Evolutionary conservation across 352 stramenopile species (phyloP).

Genomic region (Pythium aquatile): DNA sequence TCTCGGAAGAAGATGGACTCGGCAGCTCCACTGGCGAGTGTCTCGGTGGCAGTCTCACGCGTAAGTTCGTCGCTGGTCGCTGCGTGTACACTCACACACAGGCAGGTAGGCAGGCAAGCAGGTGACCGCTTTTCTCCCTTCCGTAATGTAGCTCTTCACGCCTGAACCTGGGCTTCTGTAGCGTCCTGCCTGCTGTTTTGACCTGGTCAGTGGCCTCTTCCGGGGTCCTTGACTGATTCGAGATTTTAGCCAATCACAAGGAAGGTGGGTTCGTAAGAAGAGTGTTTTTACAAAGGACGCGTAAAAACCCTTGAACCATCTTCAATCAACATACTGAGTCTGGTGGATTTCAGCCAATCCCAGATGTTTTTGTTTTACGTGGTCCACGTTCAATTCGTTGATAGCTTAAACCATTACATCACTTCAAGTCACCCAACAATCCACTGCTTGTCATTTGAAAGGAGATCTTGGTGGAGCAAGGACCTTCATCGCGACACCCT

Average conservation of each 20-base stretch:
- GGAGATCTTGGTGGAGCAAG: too few relatives aligned
- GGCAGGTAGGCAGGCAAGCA: not conserved
- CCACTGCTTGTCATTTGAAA: too few relatives aligned
- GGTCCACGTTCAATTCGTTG: not conserved
- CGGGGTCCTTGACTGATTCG: not conserved
- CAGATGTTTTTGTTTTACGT: not conserved
- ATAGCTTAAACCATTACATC: not conserved
- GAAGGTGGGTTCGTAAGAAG: not conserved
- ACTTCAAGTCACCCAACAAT: conserved; percentile 2
- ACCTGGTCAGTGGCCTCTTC: not conserved
- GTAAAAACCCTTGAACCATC: not conserved
- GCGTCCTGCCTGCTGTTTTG: conserved; percentile 6
- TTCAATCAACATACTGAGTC: not conserved
- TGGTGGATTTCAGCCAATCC: conserved; percentile 12
- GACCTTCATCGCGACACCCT: too few relatives aligned
- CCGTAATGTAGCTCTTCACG: not conserved
- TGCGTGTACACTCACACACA: not conserved
- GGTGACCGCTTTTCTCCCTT: not conserved
- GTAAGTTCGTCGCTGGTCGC: not conserved
- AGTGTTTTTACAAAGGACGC: not conserved
- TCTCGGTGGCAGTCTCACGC: too few relatives aligned
- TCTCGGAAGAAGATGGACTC: not conserved
- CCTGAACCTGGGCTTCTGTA: not conserved
- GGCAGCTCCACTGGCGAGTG: not conserved
- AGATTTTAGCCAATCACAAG: not conserved